A percentile compares a stretch with the other conserved stretches of the same genome.
These are phyloP conservation scores for Pseudogymnoascus sp. DNA, from an alignment of 2,329 filamentous ascomycete genomes.

Conservation along the genomic window DNA sequence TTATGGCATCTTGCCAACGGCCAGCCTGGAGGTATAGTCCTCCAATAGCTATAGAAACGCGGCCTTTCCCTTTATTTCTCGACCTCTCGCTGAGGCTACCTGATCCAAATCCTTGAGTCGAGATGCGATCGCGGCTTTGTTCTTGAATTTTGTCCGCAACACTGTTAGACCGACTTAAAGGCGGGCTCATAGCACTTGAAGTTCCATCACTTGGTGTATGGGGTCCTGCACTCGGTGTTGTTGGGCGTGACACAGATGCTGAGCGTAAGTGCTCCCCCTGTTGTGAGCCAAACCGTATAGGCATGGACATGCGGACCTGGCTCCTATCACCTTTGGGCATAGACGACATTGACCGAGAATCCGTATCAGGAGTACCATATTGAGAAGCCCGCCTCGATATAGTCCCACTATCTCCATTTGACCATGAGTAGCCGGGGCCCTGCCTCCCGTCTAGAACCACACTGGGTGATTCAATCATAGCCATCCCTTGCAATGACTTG, in stretches of 20 bases:
- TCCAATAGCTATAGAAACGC: constrained; percentile 71
- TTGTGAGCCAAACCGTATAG: constrained; percentile 41
- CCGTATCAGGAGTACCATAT: constrained; percentile 36
- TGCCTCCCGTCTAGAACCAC: constrained; percentile 37
- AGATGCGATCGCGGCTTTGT: constrained; percentile 43
- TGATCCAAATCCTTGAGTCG: constrained; percentile 64
- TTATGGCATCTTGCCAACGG: constrained; percentile 80
- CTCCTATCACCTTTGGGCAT: constrained; percentile 49
- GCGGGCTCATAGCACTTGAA: not conserved
- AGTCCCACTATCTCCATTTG: constrained; percentile 35
- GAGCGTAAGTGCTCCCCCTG: constrained; percentile 35
- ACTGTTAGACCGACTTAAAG: not conserved
- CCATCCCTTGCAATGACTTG: constrained; percentile 64
- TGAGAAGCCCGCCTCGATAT: constrained; percentile 49
- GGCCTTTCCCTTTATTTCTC: constrained; percentile 72
- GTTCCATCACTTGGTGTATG: constrained; percentile 29
- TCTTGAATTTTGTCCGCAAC: constrained; percentile 18
- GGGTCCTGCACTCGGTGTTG: constrained; percentile 29
- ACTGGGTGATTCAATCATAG: constrained; percentile 70
- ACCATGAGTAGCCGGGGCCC: constrained; percentile 37
- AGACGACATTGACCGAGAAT: constrained; percentile 47
- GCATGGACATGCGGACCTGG: constrained; percentile 74
- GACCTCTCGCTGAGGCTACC: constrained; percentile 68
- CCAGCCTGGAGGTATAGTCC: constrained; percentile 84
- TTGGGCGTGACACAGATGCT: constrained; percentile 26